A percentile compares a stretch with the other conserved stretches of the same genome.
Evolutionary conservation across 805 yeast genomes (phyloP).

Genomic region (Kuraishia ogatae): DNA sequence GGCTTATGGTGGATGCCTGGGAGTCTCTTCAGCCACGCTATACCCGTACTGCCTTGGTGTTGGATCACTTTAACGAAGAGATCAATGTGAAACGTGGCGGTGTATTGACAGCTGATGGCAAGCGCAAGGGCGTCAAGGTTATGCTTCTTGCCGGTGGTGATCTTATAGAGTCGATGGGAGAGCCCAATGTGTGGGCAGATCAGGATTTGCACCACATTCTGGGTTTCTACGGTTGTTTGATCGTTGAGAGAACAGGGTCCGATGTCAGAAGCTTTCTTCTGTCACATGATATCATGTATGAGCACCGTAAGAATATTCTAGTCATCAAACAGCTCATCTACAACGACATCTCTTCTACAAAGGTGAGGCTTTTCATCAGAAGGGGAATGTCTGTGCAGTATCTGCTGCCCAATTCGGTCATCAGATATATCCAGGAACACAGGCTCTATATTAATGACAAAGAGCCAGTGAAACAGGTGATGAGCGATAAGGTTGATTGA

Average conservation of each 20-base stretch:
- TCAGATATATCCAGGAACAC: conserved; percentile 90
- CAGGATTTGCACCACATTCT: conserved; percentile 89
- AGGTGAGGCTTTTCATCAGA: conserved; percentile 84
- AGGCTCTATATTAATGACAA: conserved; percentile 75
- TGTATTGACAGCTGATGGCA: conserved; percentile 48
- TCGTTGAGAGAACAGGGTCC: conserved; percentile 93
- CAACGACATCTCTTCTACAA: conserved; percentile 93
- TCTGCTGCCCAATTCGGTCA: conserved; percentile 86
- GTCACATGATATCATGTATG: conserved; percentile 95
- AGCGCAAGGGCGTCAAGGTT: conserved; percentile 75
- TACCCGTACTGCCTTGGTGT: conserved; percentile 88
- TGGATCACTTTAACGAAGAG: conserved; percentile 95
- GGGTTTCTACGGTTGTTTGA: conserved; percentile 93
- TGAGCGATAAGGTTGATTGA: conserved; percentile 22
- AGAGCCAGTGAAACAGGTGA: conserved; percentile 91
- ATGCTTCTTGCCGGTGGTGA: conserved; percentile 98
- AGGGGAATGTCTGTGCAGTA: conserved; percentile 97
- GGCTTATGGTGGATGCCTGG: conserved; percentile 99
- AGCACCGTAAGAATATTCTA: conserved; percentile 85
- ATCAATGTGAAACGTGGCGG: conserved; percentile 89
- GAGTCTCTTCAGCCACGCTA: conserved; percentile 87
- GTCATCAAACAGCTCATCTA: conserved; percentile 94
- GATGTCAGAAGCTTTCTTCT: conserved; percentile 90
- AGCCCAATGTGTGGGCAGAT: conserved; percentile 98
- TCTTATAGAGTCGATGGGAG: conserved; percentile 98